Conservation (phyloP, 257 asterid genomes). For the Primulina eburnea region DNA sequence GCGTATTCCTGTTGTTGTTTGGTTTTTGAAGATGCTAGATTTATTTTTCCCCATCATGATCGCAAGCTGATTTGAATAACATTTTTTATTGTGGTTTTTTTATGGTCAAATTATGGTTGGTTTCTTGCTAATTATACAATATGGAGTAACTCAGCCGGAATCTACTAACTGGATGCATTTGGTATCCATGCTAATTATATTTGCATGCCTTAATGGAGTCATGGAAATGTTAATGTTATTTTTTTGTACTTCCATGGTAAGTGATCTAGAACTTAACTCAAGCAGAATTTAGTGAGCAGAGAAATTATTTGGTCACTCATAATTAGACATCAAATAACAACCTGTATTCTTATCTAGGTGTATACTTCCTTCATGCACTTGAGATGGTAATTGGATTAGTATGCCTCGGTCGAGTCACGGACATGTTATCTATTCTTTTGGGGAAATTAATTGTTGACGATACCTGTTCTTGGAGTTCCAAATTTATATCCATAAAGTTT, state of each 20-base stretch:
- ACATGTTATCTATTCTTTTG: slow-evolving; percentile 11
- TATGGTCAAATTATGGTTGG: slow-evolving; percentile 3
- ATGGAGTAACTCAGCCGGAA: not conserved
- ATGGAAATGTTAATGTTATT: slow-evolving; percentile 10
- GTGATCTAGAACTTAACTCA: slow-evolving; percentile 1
- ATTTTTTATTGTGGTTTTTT: not conserved
- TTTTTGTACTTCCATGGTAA: not conserved
- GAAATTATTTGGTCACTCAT: not conserved
- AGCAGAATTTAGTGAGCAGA: slow-evolving; percentile 5
- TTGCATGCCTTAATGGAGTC: slow-evolving; percentile 7
- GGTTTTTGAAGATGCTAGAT: slow-evolving; percentile 20
- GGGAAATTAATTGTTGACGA: slow-evolving; percentile 11
- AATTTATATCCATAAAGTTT: slow-evolving; percentile 19
- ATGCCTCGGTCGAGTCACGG: not conserved
- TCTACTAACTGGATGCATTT: slow-evolving; percentile 2
- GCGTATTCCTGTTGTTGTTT: slow-evolving; percentile 12
- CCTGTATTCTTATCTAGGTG: not conserved
- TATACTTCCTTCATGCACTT: not conserved
- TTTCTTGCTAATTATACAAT: slow-evolving; percentile 1
- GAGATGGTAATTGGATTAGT: not conserved
- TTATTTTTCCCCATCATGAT: slow-evolving; percentile 11
- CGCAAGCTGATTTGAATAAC: slow-evolving; percentile 6
- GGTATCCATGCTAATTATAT: slow-evolving; percentile 3
- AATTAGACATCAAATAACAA: not conserved
- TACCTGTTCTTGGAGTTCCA: slow-evolving; percentile 18